Conservation (phyloP, 176 grass and related monocot genomes). For the Lolium multiflorum region DNA sequence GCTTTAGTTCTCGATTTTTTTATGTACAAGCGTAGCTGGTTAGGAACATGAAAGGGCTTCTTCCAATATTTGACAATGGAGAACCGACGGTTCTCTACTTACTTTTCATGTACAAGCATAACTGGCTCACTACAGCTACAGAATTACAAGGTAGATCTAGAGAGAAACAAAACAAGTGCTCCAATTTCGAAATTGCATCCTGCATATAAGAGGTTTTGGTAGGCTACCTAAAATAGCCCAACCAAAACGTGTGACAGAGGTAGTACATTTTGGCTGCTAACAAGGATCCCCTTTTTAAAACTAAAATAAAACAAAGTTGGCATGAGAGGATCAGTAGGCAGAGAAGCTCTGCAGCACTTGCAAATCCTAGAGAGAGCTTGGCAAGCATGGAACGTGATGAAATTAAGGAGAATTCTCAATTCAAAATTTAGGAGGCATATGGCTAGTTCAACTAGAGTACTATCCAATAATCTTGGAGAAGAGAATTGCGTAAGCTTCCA, state of each 20-base stretch:
- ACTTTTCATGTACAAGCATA: background rate
- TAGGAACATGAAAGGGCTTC: background rate
- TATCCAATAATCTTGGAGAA: background rate
- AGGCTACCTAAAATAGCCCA: no score
- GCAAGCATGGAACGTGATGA: background rate
- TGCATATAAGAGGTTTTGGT: no score
- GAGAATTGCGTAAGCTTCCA: background rate
- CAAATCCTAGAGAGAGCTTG: constrained; percentile 5
- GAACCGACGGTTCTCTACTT: background rate
- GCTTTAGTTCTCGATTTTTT: background rate
- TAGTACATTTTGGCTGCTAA: background rate
- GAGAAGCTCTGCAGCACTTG: background rate
- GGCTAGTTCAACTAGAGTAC: background rate
- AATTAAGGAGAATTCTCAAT: background rate
- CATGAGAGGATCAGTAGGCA: background rate
- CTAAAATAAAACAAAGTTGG: background rate
- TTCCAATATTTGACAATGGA: background rate
- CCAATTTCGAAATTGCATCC: background rate
- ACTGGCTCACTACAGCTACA: background rate
- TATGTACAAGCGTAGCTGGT: background rate
- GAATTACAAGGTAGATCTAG: background rate
- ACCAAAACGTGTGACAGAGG: no score
- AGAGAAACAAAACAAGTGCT: background rate
- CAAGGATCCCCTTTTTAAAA: background rate
- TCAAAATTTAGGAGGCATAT: background rate